Conservation (phyloP, 768 basidiomycete genomes). For the Neoboletus subvelutipes region DNA sequence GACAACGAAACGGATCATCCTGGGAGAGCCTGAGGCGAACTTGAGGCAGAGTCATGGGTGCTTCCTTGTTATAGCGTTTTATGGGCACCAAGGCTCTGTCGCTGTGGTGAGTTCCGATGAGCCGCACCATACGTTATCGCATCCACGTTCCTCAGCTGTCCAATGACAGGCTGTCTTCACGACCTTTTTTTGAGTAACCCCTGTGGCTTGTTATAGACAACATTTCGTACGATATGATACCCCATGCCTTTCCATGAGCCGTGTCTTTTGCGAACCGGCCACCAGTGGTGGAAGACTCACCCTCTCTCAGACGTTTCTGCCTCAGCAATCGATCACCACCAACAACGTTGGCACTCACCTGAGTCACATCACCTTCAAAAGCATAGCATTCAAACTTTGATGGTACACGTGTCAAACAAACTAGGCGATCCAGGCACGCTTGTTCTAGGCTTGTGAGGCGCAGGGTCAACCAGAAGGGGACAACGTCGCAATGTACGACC, state of each 20-base stretch:
- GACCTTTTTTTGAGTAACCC: neutral
- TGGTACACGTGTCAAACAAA: neutral
- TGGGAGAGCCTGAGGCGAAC: neutral
- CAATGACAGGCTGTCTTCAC: constrained; percentile 5
- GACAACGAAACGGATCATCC: constrained; percentile 12
- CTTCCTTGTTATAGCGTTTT: constrained; percentile 3
- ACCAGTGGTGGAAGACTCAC: neutral
- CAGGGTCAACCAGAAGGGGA: no score
- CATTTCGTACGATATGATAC: neutral
- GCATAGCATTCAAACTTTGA: no score
- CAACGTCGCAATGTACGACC: no score
- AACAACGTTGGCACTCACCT: neutral
- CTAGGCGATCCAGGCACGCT: neutral
- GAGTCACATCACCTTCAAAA: no score
- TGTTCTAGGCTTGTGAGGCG: no score
- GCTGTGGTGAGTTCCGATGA: neutral
- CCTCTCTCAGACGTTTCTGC: no score
- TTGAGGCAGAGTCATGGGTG: neutral
- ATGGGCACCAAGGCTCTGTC: constrained; percentile 1
- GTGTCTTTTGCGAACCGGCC: no score
- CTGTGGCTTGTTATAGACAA: neutral
- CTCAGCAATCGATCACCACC: neutral
- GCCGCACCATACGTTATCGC: neutral
- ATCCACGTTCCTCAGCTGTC: constrained; percentile 16
- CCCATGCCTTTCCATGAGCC: neutral